Conservation (phyloP, 352 stramenopile genomes). For the Pseudoperonospora humuli region DNA sequence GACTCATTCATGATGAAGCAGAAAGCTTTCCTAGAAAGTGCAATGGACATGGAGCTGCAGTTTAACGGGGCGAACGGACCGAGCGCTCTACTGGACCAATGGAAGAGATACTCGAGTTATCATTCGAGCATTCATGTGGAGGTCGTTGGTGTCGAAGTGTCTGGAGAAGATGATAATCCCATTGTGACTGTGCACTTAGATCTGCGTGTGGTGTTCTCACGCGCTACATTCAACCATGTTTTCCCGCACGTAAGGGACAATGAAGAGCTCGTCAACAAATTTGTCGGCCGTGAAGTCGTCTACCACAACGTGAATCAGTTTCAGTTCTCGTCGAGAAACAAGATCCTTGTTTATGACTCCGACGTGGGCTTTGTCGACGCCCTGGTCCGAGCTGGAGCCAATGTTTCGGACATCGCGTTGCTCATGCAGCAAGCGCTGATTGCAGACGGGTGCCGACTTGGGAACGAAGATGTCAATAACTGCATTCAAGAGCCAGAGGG, state of each 20-base stretch:
- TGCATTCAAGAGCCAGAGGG: conserved; percentile 6
- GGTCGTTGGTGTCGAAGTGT: conserved; percentile 35
- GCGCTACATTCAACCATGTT: conserved; percentile 39
- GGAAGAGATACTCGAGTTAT: conserved; percentile 37
- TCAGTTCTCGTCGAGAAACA: conserved; percentile 35
- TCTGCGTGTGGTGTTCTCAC: conserved; percentile 44
- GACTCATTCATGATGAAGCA: conserved; percentile 21
- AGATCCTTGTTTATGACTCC: conserved; percentile 46
- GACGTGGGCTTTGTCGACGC: conserved; percentile 53
- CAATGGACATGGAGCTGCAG: conserved; percentile 35
- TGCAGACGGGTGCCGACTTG: conserved; percentile 32
- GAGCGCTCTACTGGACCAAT: conserved; percentile 31
- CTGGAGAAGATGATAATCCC: conserved; percentile 30
- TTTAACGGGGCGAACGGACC: conserved; percentile 19
- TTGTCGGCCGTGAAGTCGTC: conserved; percentile 39
- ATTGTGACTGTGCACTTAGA: conserved; percentile 37
- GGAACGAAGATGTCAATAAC: conserved; percentile 12
- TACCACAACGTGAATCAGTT: conserved; percentile 48
- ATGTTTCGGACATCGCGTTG: conserved; percentile 32
- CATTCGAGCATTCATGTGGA: conserved; percentile 24
- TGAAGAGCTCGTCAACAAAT: conserved; percentile 27
- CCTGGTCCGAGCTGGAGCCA: conserved; percentile 30
- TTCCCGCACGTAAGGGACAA: conserved; percentile 56
- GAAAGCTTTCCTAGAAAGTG: conserved; percentile 23
- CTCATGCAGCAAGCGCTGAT: conserved; percentile 50